Conservation (phyloP, 1,284 basidiomycete species). For the Ceraceosorus guamensis region DNA sequence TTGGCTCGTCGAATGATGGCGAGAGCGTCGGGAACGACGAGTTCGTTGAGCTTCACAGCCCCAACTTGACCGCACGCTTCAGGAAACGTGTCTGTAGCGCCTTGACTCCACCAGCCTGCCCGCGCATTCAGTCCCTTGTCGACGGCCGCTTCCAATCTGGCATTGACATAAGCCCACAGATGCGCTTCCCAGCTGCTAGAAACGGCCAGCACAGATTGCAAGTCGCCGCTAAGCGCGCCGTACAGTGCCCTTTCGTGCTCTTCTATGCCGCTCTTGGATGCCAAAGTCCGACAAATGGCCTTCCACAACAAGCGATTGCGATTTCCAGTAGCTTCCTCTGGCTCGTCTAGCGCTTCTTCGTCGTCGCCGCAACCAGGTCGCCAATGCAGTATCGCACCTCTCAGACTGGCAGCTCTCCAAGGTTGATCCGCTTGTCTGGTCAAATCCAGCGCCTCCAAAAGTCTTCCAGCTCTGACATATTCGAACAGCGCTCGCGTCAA, state of each 20-base stretch:
- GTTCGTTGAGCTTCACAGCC: slow-evolving; percentile 22
- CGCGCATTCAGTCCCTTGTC: slow-evolving; percentile 52
- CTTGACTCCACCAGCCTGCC: slow-evolving; percentile 50
- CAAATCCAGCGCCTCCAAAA: slow-evolving; percentile 74
- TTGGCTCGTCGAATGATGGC: slow-evolving; percentile 1
- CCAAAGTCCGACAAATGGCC: slow-evolving; percentile 34
- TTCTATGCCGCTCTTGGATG: slow-evolving; percentile 58
- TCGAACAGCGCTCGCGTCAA: slow-evolving; percentile 67
- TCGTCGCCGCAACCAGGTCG: slow-evolving; percentile 6
- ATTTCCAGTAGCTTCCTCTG: slow-evolving; percentile 35
- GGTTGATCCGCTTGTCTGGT: slow-evolving; percentile 77
- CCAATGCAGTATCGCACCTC: slow-evolving; percentile 57
- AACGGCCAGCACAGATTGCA: slow-evolving; percentile 64
- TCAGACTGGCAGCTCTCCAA: slow-evolving; percentile 80
- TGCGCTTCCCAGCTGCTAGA: slow-evolving; percentile 84
- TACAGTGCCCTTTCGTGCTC: slow-evolving; percentile 75
- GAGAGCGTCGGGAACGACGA: background rate
- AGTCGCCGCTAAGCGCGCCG: slow-evolving; percentile 78
- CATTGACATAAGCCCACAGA: slow-evolving; percentile 81
- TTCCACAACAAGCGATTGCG: slow-evolving; percentile 44
- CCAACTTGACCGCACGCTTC: slow-evolving; percentile 22
- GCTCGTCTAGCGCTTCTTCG: slow-evolving; percentile 14
- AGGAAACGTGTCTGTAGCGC: slow-evolving; percentile 15
- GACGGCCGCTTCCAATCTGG: slow-evolving; percentile 74
- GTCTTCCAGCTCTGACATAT: slow-evolving; percentile 69